Base-by-base conservation (phyloP, 2,329 filamentous ascomycete genomes). In the Arthroderma sp. region DNA sequence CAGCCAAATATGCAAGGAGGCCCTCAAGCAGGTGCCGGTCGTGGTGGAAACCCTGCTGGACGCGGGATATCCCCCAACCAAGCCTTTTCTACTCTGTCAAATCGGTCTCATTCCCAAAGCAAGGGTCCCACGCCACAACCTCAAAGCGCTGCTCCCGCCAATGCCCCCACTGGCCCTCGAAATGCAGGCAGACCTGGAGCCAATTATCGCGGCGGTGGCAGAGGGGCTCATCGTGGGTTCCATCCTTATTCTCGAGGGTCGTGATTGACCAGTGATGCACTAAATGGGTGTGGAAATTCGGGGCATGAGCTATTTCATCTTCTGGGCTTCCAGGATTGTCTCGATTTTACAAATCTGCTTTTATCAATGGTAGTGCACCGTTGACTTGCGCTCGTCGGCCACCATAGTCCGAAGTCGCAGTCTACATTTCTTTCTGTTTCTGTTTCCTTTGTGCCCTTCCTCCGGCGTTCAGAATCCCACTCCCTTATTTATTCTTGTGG, bases 151-250 rank as follows among this genome's bases (percentile, higher is more conserved):
- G 77, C 80, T 9, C 85, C 85, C 15, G 81, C 83, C 4, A 86
- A 86, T 58, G 85, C 91, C 4, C 91, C 91, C 0, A 98, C 91
- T 0, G 91, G 91, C 0, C 91, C 91, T 4, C 94, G 94, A 73
- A 98, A 96, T 57, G 86, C 88, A 1, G 88, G 88, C 28, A 83
- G 82, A 59, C 86, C 88, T 1, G 87, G 88, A 10, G 86, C 85
- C 1, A 94, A 94, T 66, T 96, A 95, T 63, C 81, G 89, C 36
- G 89, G 91, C 43, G 89, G 89, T 42, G 86, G 89, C 11, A 72
- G 85, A 49, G 83, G 85, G 48, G 77, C 79, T 42, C 64, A 73
- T 63, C 70, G 85, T 29, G 85, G 84, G 3, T 94, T 77, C 65
- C 85, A 93, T 60, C 86, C 86, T 30, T 94, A 94, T 64, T 67